phyloP scores from a whole-genome alignment of 148 eudicot species.

The Vaccinium macrocarpon region DNA sequence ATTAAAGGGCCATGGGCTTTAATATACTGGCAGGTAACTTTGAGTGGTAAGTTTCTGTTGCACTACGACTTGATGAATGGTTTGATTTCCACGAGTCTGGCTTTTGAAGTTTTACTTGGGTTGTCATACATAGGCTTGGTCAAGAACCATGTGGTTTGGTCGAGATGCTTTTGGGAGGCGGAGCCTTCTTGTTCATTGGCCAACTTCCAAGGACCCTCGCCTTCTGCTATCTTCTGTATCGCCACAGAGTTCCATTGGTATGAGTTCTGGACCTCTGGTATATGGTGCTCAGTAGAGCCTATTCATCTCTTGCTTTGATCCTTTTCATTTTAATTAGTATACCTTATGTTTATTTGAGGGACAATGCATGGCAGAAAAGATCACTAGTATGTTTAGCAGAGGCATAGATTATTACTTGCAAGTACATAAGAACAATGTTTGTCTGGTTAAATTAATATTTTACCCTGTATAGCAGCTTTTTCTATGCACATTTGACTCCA shows the following conservation, averaged over 20 bases:
- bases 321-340: background rate
- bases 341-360: background rate
- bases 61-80: background rate
- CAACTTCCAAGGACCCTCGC: conserved; percentile 56
- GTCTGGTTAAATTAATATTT: background rate
- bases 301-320: background rate
- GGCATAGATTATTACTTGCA: background rate
- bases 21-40: conserved; percentile 96
- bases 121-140: conserved; percentile 45
- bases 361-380: background rate
- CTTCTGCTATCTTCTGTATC: conserved; percentile 83
- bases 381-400: background rate
- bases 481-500: background rate
- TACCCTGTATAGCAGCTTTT: background rate
- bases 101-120: background rate
- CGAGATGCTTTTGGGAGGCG: conserved; percentile 95
- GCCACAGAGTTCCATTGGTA: conserved; percentile 38
- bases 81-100: background rate
- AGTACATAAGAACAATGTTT: background rate
- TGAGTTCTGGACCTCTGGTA: conserved; percentile 45
- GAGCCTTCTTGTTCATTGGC: conserved; percentile 97
- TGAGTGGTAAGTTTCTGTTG: conserved; percentile 58
- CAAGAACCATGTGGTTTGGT: conserved; percentile 86
- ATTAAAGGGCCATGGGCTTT: conserved; percentile 96
- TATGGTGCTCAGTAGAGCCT: background rate